These are phyloP conservation scores for Vaccinium macrocarpon DNA, from an alignment of 148 eudicot species.

Conservation along the genomic window DNA sequence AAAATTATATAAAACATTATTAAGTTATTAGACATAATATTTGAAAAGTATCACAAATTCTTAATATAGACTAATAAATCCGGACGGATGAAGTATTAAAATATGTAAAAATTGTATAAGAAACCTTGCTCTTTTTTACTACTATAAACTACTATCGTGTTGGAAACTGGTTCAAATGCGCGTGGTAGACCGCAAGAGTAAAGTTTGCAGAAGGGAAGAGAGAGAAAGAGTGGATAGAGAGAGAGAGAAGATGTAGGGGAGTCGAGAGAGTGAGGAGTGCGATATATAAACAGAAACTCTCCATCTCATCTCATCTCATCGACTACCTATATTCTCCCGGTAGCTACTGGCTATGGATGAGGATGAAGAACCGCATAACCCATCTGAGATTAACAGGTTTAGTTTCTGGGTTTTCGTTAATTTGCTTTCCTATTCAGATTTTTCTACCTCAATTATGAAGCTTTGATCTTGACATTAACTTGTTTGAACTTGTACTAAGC, in stretches of 20 bases:
- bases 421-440: not conserved
- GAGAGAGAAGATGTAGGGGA: not conserved
- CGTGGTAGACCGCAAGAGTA: not conserved
- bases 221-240: not conserved
- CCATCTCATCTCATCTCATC: not conserved
- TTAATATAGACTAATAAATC: too few relatives aligned
- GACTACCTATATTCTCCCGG: not conserved
- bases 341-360: slow-evolving; percentile 9
- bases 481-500: not conserved
- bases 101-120: too few relatives aligned
- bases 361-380: not conserved
- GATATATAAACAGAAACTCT: not conserved
- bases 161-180: not conserved
- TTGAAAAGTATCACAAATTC: too few relatives aligned
- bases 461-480: not conserved
- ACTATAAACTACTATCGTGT: not conserved
- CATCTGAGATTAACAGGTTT: slow-evolving; percentile 8
- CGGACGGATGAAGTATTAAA: too few relatives aligned
- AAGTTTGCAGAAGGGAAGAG: not conserved
- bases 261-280: not conserved
- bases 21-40: too few relatives aligned
- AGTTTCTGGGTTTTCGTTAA: not conserved
- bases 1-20: too few relatives aligned
- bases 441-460: not conserved
- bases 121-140: too few relatives aligned